Conservation (phyloP, 1,139 yeast species). For the Taphrina populina region DNA sequence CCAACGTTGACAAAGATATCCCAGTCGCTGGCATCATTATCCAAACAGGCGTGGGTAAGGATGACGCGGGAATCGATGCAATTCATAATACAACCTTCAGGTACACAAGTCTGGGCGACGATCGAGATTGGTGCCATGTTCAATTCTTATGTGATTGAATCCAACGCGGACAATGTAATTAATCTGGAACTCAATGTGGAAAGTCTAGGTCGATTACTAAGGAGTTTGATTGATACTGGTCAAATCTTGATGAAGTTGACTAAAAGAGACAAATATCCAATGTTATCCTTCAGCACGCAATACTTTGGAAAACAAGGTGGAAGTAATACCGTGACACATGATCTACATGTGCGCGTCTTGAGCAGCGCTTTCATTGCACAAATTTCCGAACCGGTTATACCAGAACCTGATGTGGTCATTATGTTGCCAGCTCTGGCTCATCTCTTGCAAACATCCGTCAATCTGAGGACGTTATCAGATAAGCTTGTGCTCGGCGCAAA, state of each 20-base stretch:
- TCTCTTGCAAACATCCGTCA: slow-evolving; percentile 40
- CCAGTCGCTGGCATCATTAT: slow-evolving; percentile 42
- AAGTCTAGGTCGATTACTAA: slow-evolving; percentile 32
- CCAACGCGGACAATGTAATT: slow-evolving; percentile 36
- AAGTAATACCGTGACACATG: slow-evolving; percentile 35
- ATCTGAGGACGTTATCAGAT: slow-evolving; percentile 41
- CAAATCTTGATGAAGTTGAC: slow-evolving; percentile 35
- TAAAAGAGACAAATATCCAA: slow-evolving; percentile 35
- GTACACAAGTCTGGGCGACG: slow-evolving; percentile 37
- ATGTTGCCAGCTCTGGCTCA: slow-evolving; percentile 40
- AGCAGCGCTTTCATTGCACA: slow-evolving; percentile 29
- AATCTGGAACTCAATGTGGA: slow-evolving; percentile 35
- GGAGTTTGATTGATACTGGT: slow-evolving; percentile 28
- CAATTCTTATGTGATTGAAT: slow-evolving; percentile 31
- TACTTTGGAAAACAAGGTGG: slow-evolving; percentile 34
- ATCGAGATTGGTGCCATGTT: slow-evolving; percentile 26
- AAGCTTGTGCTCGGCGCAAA: slow-evolving; percentile 41
- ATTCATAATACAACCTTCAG: slow-evolving; percentile 35
- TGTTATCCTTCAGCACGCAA: slow-evolving; percentile 34
- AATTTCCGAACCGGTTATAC: slow-evolving; percentile 42
- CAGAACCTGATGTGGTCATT: slow-evolving; percentile 41
- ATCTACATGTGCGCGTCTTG: slow-evolving; percentile 35
- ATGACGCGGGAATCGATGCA: slow-evolving; percentile 34
- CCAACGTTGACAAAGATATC: slow-evolving; percentile 20
- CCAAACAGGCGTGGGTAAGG: slow-evolving; percentile 34